These are phyloP conservation scores for Inosperma sp. DNA, from an alignment of 768 basidiomycete species.

Conservation along the genomic window DNA sequence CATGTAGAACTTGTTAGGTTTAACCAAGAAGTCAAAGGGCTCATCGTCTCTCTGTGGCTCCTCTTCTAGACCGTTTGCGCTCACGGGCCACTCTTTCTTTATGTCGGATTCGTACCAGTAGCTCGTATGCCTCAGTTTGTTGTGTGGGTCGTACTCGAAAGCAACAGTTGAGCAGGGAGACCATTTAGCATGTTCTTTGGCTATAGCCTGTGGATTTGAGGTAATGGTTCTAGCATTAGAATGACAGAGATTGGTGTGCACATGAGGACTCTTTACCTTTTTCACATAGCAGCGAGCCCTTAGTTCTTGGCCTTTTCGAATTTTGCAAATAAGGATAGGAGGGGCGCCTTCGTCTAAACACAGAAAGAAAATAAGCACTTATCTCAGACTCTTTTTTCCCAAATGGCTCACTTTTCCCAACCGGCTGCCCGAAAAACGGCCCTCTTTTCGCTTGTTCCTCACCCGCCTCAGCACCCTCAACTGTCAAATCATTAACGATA, in stretches of 20 bases:
- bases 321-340: conserved; percentile 85
- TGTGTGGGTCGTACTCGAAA: conserved; percentile 98
- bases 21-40: conserved; percentile 82
- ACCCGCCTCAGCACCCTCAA: conserved; percentile 39
- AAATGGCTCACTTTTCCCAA: conserved; percentile 66
- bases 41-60: conserved; percentile 76
- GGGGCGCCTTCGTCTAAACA: too few relatives aligned
- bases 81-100: conserved; percentile 86
- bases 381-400: too few relatives aligned
- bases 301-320: conserved; percentile 91
- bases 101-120: conserved; percentile 89
- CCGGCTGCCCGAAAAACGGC: conserved; percentile 73
- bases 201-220: conserved; percentile 65
- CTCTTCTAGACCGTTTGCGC: conserved; percentile 82
- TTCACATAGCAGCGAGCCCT: conserved; percentile 83
- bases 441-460: conserved; percentile 74
- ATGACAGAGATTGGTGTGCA: background rate
- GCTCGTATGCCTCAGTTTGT: conserved; percentile 91
- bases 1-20: conserved; percentile 88
- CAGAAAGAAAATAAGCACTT: too few relatives aligned
- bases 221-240: background rate
- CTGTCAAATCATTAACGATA: conserved; percentile 23
- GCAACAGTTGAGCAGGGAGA: conserved; percentile 92
- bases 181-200: conserved; percentile 99
- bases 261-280: conserved; percentile 54